Percentiles rank a stretch among this genome's conserved stretches.
These are phyloP conservation scores for Ceratopteris richardii DNA, from an alignment of 75 land plant species.

Conservation along the genomic window DNA sequence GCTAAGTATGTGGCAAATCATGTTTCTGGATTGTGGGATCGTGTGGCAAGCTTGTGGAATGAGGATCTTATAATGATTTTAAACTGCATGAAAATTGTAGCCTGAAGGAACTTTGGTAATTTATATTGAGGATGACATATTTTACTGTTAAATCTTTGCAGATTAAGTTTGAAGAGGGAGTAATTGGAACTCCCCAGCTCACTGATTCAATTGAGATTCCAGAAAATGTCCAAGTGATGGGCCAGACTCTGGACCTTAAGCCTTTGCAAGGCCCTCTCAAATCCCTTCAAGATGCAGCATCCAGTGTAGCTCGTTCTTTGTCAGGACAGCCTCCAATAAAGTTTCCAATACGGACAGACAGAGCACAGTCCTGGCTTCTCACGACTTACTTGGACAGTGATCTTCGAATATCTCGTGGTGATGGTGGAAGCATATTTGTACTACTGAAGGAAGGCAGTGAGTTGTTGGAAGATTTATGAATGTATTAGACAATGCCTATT, in stretches of 20 bases:
- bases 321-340: constrained; percentile 84
- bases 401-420: constrained; percentile 79
- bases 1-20: too few relatives aligned
- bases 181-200: constrained; percentile 81
- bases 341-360: constrained; percentile 53
- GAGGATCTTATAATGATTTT: too few relatives aligned
- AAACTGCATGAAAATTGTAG: too few relatives aligned
- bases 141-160: too few relatives aligned
- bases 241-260: constrained; percentile 68
- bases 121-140: too few relatives aligned
- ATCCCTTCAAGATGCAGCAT: constrained; percentile 74
- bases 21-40: too few relatives aligned
- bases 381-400: constrained; percentile 88
- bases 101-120: too few relatives aligned
- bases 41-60: too few relatives aligned
- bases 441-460: constrained; percentile 74
- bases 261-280: constrained; percentile 51
- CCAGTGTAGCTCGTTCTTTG: constrained; percentile 61
- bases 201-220: constrained; percentile 78
- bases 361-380: constrained; percentile 76
- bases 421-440: constrained; percentile 81
- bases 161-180: constrained; percentile 79
- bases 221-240: constrained; percentile 60
- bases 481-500: not conserved
- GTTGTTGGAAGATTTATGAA: constrained; percentile 20